phyloP scores from a whole-genome alignment of 495 filamentous ascomycete species.

The Xeromyces bisporus region DNA sequence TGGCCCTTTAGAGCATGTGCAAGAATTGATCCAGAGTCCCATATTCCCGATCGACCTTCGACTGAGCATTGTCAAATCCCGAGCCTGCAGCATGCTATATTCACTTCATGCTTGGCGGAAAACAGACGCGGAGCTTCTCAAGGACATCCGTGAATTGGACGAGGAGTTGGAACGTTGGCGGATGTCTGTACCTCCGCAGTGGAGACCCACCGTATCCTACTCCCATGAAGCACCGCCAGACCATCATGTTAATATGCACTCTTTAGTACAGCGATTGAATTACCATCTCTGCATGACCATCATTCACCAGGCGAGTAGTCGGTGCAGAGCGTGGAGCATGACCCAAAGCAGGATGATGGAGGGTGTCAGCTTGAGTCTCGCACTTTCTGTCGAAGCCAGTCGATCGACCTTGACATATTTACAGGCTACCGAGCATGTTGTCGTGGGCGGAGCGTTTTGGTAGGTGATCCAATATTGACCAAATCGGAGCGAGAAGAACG shows the following conservation, averaged over 20 bases:
- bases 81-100: slow-evolving; percentile 30
- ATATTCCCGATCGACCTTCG: slow-evolving; percentile 31
- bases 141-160: slow-evolving; percentile 35
- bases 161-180: slow-evolving; percentile 35
- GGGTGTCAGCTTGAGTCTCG: slow-evolving; percentile 32
- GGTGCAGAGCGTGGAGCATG: slow-evolving; percentile 23
- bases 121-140: slow-evolving; percentile 34
- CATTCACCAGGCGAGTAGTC: slow-evolving; percentile 34
- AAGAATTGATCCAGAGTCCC: slow-evolving; percentile 15
- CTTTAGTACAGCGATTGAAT: slow-evolving; percentile 30
- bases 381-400: slow-evolving; percentile 34
- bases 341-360: slow-evolving; percentile 22
- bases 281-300: slow-evolving; percentile 35
- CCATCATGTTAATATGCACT: slow-evolving; percentile 23
- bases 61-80: slow-evolving; percentile 33
- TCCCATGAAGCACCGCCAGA: slow-evolving; percentile 17
- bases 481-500: no score
- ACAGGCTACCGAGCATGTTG: slow-evolving; percentile 19
- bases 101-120: slow-evolving; percentile 29
- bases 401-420: slow-evolving; percentile 33
- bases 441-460: slow-evolving; percentile 32
- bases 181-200: slow-evolving; percentile 22
- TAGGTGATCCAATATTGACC: slow-evolving; percentile 12
- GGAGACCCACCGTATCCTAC: slow-evolving; percentile 28
- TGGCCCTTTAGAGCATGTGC: slow-evolving; percentile 8